Base-by-base conservation (phyloP, 169 alveolate species). In the Babesia bigemina region DNA sequence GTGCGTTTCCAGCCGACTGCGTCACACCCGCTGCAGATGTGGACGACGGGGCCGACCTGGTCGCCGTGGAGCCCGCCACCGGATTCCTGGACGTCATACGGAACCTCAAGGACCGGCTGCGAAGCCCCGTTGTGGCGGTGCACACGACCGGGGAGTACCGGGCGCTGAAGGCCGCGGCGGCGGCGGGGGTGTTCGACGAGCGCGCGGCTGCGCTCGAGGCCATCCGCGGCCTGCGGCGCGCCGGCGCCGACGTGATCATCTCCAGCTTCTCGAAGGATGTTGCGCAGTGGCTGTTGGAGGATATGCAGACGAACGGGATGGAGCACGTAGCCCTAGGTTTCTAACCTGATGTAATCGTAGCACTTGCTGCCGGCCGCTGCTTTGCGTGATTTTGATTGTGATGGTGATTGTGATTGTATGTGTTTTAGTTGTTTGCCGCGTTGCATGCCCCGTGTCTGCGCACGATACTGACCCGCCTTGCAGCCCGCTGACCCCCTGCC, bases 211-310 rank as follows among this genome's bases (percentile, higher is more conserved):
- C 94, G 13, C 70, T 94, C 36, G 97, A 93, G 67, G 57, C 87
- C 33, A 75, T 95, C 60, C 87, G 90, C 56, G 70, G 95, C 11
- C 91, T 91, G 77, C 49, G 85, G 67, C 90, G 98, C 72, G 94
- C 97, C 8, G 98, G 98, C 14, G 92, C 95, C 45, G 93, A 91
- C 78, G 81, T 94, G 11, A 87, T 95, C 10, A 90, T 94, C 59
- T 92, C 97, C 33, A 92, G 93, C 75, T 95, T 76, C 63, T 91
- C 94, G 22, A 89, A 76, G 55, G 88, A 83, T 33, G 81, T 56
- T 36, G 92, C 92, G 57, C 84, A 67, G 67, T 87, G 92, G 92
- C 75, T 87, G 58, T 65, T 50, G 57, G 86, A 87, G 63, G 92
- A 82, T 53, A 59, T 58, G 87, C 87, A 77, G 78, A 85, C 79